A percentile compares a stretch with the other conserved stretches of the same genome.
Evolutionary conservation across 2,329 filamentous ascomycete species (phyloP).

Genomic region (Coniochaeta pulveracea): DNA sequence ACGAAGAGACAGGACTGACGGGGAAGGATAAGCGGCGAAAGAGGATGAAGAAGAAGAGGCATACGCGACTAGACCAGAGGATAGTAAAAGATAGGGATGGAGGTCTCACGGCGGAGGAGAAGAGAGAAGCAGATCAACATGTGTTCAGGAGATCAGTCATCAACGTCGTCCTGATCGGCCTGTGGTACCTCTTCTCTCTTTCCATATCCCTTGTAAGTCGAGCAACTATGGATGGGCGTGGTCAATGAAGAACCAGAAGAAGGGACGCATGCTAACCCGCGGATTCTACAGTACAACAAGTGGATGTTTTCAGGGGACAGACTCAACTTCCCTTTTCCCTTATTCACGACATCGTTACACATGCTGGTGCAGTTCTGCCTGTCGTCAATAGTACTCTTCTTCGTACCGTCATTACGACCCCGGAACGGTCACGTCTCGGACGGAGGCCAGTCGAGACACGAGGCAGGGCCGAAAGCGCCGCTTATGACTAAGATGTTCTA

Average conservation of each 20-base stretch:
- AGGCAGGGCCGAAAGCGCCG: slow-evolving; percentile 41
- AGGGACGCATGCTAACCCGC: slow-evolving; percentile 14
- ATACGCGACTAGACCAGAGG: slow-evolving; percentile 59
- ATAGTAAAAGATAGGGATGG: slow-evolving; percentile 50
- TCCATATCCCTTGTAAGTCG: slow-evolving; percentile 74
- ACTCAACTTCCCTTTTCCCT: slow-evolving; percentile 83
- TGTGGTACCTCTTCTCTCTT: slow-evolving; percentile 89
- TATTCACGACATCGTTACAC: slow-evolving; percentile 91
- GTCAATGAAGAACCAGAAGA: neutral
- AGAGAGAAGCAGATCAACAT: slow-evolving; percentile 63
- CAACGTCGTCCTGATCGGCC: slow-evolving; percentile 69
- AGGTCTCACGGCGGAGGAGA: slow-evolving; percentile 59
- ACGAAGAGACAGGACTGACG: slow-evolving; percentile 84
- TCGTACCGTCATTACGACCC: slow-evolving; percentile 75
- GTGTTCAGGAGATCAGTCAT: slow-evolving; percentile 58
- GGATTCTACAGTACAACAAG: slow-evolving; percentile 75
- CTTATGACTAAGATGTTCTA: slow-evolving; percentile 88
- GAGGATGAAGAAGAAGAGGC: slow-evolving; percentile 53
- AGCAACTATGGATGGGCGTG: neutral
- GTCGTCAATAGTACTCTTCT: slow-evolving; percentile 64
- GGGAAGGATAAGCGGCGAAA: slow-evolving; percentile 59
- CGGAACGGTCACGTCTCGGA: slow-evolving; percentile 35
- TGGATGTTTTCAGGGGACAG: slow-evolving; percentile 93
- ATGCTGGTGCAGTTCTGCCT: slow-evolving; percentile 91
- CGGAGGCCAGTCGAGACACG: slow-evolving; percentile 36